Conservation (phyloP, 805 yeast species). For the Monosporozyma aquatica region DNA sequence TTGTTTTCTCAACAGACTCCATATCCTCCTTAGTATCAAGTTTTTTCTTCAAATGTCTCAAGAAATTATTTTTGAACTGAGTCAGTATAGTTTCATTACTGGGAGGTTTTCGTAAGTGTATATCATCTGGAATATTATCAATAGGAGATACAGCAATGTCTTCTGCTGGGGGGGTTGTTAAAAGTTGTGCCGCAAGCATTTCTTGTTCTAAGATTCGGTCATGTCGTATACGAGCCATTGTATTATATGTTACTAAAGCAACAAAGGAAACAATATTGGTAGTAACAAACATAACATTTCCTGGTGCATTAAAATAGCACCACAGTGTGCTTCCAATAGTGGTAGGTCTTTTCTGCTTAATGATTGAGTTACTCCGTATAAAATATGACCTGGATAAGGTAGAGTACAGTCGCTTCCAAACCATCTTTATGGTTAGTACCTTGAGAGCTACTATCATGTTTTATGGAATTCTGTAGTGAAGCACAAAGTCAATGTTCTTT, state of each 20-base stretch:
- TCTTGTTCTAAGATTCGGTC: background rate
- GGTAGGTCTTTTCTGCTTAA: background rate
- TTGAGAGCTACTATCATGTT: background rate
- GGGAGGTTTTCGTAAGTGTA: background rate
- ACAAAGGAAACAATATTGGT: conserved; percentile 31
- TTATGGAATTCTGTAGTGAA: no score
- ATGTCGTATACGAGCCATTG: conserved; percentile 16
- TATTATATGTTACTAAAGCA: conserved; percentile 29
- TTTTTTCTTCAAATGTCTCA: background rate
- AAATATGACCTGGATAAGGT: background rate
- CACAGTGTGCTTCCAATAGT: conserved; percentile 16
- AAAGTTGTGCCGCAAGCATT: background rate
- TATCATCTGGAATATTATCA: background rate
- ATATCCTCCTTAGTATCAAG: background rate
- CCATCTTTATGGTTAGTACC: background rate
- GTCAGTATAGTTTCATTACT: background rate
- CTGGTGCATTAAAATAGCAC: conserved; percentile 34
- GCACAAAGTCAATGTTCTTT: no score
- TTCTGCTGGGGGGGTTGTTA: background rate
- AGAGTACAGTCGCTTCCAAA: conserved; percentile 1
- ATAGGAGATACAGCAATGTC: background rate
- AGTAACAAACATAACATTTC: conserved; percentile 31
- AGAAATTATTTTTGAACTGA: background rate
- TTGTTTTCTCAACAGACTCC: background rate
- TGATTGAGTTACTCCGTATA: background rate